Evolutionary conservation across 441 rosid species (phyloP), one percentile per base, ranked within the genome.

Genomic region (Gossypium davidsonii): DNA sequence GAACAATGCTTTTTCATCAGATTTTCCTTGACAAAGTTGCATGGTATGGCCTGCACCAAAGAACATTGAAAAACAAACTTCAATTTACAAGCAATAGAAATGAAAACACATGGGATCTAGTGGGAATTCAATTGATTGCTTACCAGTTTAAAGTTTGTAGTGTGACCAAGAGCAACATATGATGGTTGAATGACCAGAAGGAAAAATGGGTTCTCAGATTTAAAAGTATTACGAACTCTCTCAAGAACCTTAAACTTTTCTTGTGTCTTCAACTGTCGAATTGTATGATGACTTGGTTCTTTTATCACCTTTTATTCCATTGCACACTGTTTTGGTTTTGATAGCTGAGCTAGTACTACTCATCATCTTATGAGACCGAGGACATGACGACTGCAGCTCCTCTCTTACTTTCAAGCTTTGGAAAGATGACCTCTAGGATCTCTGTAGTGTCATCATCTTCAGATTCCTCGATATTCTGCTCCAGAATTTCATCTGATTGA

Each of bases 161-260:
- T 9, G n/a, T 3, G 26, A 63, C 26, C 15, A n/a, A 28, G 21
- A 31, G 21, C 6, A 17, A 73, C 39, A 62, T 31, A 52, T 20
- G 70, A 51, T 14, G 76, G 70, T 20, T 52, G 70, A 3, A 63
- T 1, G 25, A 51, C 52, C 7, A 64, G 14, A 49, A 23, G 15
- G 53, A 73, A 73, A 53, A 7, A 73, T 12, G 76, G 76, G 12
- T 73, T 52, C 37, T 53, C 61, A 63, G 76, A 73, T 63, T 23
- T 73, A 62, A 64, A 34, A 31, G 70, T 12, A 34, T 31, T 39
- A 1, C 3, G 25, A 67, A 21, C 70, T 21, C 2, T 20, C 53
- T 31, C 55, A 20, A 51, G 7, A 28, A 49, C 76, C 14, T 34
- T 21, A 52, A 44, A 46, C 4, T 23, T 76, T 68, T 59, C 18